Base-by-base conservation (phyloP, 441 rosid species). In the Gossypium aridum region DNA sequence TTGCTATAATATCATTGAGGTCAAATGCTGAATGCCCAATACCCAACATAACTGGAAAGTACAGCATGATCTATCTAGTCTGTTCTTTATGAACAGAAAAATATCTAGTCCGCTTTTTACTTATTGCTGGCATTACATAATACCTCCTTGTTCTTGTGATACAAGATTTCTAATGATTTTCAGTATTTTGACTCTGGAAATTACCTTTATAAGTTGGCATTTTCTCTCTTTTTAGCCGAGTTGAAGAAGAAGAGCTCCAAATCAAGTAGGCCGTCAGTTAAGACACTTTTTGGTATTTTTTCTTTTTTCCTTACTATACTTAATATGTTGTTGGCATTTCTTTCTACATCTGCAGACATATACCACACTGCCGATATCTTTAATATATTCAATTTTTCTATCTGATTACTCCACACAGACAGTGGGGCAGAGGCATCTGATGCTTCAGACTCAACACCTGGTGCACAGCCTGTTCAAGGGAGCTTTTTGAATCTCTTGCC, bases 251-350 rank as follows among this genome's bases (percentile, higher is more conserved):
- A 80, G 79, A 77, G 73, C 78, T 71, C 79, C 60, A 83, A 75
- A 78, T 57, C 90, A 47, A 85, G 68, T 54, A 86, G 82, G 81
- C 93, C 91, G 43, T 82, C 91, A 12, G 64, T 89, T 74, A 89
- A 79, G 82, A 70, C 90, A 71, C 83, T 87, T 34, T 89, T 89
- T 61, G 93, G 93, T 89, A 87, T 19, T 73, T 34, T 51, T 54
- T 31, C 49, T n/a, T 37, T 62, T 71, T 49, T 9, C 64, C 55
- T 8, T 25, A 31, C 51, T 3, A 64, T 31, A 28, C 20, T 14
- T 37, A 3, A 19, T 20, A 3, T 34, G 13, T 56, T 34, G 54
- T 12, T 22, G 14, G 1, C 54, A 7, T 16, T 28, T 53, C 49
- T 12, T 14, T 53, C 69, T n/a, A 5, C 9, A 0, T 20, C 9